Conservation (phyloP, 768 basidiomycete species). For the Phlebiopsis flavidoalba region DNA sequence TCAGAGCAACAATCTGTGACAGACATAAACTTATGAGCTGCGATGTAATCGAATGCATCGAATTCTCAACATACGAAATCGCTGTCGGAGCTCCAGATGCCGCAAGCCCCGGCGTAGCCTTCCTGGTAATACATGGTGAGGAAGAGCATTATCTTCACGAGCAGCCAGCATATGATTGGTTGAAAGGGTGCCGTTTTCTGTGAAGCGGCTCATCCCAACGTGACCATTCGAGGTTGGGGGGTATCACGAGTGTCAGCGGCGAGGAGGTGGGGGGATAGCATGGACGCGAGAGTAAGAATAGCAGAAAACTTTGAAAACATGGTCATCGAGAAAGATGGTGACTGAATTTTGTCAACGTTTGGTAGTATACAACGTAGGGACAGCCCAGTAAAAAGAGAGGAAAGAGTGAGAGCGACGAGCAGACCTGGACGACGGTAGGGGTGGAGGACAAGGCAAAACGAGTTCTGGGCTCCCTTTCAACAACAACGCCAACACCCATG, state of each 20-base stretch:
- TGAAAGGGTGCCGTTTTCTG: not conserved
- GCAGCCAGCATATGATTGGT: not conserved
- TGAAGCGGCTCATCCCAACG: not conserved
- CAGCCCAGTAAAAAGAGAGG: not conserved
- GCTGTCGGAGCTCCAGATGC: not conserved
- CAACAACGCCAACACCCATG: not conserved
- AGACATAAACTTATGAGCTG: not conserved
- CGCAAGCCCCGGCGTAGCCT: constrained; percentile 7
- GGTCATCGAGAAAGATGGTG: not conserved
- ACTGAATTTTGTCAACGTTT: not conserved
- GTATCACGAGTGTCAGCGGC: not conserved
- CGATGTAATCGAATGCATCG: too few species aligned
- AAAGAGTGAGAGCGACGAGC: not conserved
- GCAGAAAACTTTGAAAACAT: not conserved
- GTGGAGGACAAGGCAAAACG: not conserved
- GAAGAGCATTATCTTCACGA: not conserved
- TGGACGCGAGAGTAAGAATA: not conserved
- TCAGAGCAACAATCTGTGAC: constrained; percentile 48
- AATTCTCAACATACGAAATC: constrained; percentile 9
- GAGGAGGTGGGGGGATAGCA: not conserved
- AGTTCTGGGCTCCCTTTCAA: not conserved
- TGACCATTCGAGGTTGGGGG: not conserved
- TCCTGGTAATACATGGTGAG: constrained; percentile 5
- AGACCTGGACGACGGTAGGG: not conserved
- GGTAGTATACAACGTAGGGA: not conserved